Percentiles rank a stretch among this genome's conserved stretches.
phyloP scores from a whole-genome alignment of 2,329 filamentous ascomycete genomes.

The Aspergillus puulaauensis region DNA sequence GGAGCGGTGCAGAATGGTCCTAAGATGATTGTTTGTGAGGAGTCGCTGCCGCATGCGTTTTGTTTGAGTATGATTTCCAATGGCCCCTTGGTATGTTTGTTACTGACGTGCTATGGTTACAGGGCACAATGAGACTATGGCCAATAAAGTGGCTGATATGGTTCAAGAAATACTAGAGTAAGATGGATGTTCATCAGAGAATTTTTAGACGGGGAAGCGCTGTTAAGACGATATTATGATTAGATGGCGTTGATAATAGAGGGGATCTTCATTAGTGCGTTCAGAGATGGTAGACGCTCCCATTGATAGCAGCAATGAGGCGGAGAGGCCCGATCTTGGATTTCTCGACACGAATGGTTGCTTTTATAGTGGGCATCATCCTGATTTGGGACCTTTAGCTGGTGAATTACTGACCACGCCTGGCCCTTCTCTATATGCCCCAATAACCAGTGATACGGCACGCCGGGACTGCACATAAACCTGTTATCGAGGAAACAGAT shows the following conservation, averaged over 20 bases:
- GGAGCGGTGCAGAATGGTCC: constrained; percentile 41
- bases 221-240: background rate
- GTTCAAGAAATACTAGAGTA: constrained; percentile 33
- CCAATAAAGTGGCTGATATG: constrained; percentile 51
- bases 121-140: constrained; percentile 50
- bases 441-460: background rate
- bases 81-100: background rate
- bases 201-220: background rate
- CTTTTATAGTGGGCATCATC: background rate
- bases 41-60: constrained; percentile 59
- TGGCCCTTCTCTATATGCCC: background rate
- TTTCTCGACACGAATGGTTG: background rate
- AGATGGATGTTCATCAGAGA: background rate
- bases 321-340: background rate
- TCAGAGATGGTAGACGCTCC: background rate
- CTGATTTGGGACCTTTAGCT: background rate
- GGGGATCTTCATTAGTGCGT: background rate
- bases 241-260: background rate
- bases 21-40: constrained; percentile 56
- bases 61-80: constrained; percentile 49
- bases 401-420: background rate
- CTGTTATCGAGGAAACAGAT: background rate
- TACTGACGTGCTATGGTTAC: background rate
- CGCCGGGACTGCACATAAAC: background rate
- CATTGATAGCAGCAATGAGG: background rate